Conservation (phyloP, 257 asterid genomes). For the Solanum neorickii region DNA sequence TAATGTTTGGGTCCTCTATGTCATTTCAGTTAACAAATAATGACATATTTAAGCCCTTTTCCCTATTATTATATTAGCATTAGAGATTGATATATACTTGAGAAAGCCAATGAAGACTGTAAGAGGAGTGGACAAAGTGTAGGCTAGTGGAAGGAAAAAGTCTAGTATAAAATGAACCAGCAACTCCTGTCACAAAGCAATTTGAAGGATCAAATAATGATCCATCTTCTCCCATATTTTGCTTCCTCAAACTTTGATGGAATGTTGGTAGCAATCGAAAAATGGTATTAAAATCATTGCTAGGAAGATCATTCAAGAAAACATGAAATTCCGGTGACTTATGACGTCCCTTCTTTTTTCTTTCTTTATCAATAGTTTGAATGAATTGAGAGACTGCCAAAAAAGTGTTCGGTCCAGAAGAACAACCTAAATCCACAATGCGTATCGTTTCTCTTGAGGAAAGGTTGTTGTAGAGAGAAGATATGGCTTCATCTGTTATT, state of each 20-base stretch:
- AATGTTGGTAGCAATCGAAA: not conserved
- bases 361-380: not conserved
- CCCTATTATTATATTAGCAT: too few relatives aligned
- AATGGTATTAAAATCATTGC: constrained; percentile 18
- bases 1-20: too few relatives aligned
- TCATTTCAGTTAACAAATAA: too few relatives aligned
- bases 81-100: not conserved
- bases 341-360: not conserved
- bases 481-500: constrained; percentile 12
- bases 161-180: not conserved
- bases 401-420: constrained; percentile 57
- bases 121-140: not conserved
- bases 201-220: not conserved
- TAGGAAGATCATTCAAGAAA: constrained; percentile 46
- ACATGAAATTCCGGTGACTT: constrained; percentile 31
- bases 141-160: not conserved
- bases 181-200: not conserved
- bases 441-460: constrained; percentile 7
- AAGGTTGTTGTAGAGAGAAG: constrained; percentile 7
- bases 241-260: not conserved
- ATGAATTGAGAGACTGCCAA: not conserved
- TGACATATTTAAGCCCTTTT: too few relatives aligned
- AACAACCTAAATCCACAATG: constrained; percentile 62
- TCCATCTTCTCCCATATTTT: not conserved
- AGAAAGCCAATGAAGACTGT: not conserved